A percentile compares a stretch with the other conserved stretches of the same genome.
Conservation (phyloP, 345 rosid species). For the Cochlearia excelsa region DNA sequence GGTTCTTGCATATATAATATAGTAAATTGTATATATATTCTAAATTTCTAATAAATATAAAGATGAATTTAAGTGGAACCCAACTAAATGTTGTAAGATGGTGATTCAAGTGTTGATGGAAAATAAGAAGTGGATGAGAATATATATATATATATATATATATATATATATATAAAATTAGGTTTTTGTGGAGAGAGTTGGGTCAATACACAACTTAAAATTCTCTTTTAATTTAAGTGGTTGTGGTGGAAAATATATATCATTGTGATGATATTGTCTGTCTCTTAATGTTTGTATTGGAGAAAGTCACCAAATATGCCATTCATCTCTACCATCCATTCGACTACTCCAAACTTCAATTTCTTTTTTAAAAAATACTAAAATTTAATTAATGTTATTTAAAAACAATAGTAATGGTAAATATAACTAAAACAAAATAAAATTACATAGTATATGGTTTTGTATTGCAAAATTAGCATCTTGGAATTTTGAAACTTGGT, state of each 20-base stretch:
- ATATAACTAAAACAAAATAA: background rate
- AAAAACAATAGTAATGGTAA: background rate
- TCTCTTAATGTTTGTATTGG: slow-evolving; percentile 30
- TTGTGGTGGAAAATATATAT: slow-evolving; percentile 41
- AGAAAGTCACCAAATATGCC: slow-evolving; percentile 34
- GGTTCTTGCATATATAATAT: background rate
- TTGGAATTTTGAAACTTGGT: too few relatives aligned
- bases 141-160: slow-evolving; percentile 1
- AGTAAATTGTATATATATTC: background rate
- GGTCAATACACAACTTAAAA: slow-evolving; percentile 53
- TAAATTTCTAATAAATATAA: background rate
- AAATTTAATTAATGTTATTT: background rate
- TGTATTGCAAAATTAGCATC: background rate
- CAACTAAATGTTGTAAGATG: slow-evolving; percentile 37
- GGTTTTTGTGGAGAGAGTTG: slow-evolving; percentile 42
- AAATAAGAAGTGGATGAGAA: slow-evolving; percentile 44
- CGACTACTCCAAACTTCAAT: slow-evolving; percentile 17
- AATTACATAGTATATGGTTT: background rate
- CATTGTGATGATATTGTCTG: slow-evolving; percentile 33
- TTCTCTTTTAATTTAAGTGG: slow-evolving; percentile 29
- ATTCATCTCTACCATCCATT: slow-evolving; percentile 31
- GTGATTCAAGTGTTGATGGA: slow-evolving; percentile 40
- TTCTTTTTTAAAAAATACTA: background rate
- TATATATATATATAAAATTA: background rate
- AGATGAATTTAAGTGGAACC: slow-evolving; percentile 28